Percentiles rank a stretch among this genome's conserved stretches.
These are phyloP conservation scores for Millerozyma miso DNA, from an alignment of 805 yeast genomes.

Conservation along the genomic window DNA sequence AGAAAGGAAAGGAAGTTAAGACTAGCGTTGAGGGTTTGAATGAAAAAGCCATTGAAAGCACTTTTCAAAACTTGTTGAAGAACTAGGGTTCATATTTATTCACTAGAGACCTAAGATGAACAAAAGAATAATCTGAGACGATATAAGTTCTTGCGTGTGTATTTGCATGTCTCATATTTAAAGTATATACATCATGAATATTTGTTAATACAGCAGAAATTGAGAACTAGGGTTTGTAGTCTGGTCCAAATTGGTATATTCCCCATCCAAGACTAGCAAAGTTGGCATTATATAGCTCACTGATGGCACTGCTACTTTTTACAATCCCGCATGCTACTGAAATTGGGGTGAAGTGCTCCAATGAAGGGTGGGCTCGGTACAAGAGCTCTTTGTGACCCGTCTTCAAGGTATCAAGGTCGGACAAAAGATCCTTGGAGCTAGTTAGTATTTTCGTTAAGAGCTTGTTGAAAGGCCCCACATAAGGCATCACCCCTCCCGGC, in stretches of 20 bases:
- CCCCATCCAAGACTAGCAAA: constrained; percentile 63
- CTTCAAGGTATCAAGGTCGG: constrained; percentile 33
- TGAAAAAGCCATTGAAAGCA: constrained; percentile 39
- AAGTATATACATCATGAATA: constrained; percentile 1
- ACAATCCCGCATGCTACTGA: constrained; percentile 60
- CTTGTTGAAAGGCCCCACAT: constrained; percentile 49
- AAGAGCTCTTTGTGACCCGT: constrained; percentile 29
- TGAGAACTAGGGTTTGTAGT: constrained; percentile 4
- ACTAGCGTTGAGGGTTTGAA: constrained; percentile 46
- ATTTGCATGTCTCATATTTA: constrained; percentile 1
- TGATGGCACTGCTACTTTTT: constrained; percentile 27
- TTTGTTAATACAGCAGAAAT: background rate
- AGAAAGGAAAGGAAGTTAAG: constrained; percentile 48
- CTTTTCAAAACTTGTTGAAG: constrained; percentile 39
- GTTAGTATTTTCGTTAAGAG: constrained; percentile 40
- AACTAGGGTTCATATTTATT: constrained; percentile 11
- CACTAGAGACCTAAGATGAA: constrained; percentile 4
- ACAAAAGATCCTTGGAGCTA: constrained; percentile 26
- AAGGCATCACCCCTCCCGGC: constrained; percentile 34
- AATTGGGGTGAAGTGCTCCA: constrained; percentile 69
- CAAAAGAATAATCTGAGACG: constrained; percentile 2
- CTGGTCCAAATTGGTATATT: constrained; percentile 47
- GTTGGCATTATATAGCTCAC: constrained; percentile 44
- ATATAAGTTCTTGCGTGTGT: background rate
- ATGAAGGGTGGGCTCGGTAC: constrained; percentile 63